Evolutionary conservation across 177 flowering plant genomes (phyloP).

Genomic region (Vitis hybrid): DNA sequence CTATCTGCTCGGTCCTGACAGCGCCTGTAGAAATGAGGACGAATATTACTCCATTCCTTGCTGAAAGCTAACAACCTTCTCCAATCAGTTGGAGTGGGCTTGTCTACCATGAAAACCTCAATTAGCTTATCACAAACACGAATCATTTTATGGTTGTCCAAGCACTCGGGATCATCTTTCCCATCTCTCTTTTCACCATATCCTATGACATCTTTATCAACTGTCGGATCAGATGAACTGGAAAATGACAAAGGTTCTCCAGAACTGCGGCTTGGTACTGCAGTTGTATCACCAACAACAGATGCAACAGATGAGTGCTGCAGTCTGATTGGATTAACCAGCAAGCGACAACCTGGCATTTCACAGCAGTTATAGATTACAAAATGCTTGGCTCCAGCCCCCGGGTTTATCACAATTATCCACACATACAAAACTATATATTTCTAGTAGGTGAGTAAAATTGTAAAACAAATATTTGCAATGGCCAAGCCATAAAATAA

Average conservation of each 20-base stretch:
- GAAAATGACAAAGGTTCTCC: constrained; percentile 18
- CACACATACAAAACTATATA: too few species aligned
- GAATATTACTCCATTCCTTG: constrained; percentile 64
- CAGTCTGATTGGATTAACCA: constrained; percentile 8
- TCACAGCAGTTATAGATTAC: not conserved
- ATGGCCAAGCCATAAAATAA: too few species aligned
- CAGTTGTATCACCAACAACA: constrained; percentile 32
- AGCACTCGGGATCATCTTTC: constrained; percentile 15
- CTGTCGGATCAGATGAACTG: constrained; percentile 12
- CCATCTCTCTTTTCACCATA: constrained; percentile 17
- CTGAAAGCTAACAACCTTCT: constrained; percentile 85
- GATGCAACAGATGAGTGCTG: constrained; percentile 20
- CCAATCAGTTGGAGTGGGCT: constrained; percentile 91
- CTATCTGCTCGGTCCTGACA: constrained; percentile 76
- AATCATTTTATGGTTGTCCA: constrained; percentile 55
- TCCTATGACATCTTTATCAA: constrained; percentile 12
- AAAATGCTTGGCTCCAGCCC: too few species aligned
- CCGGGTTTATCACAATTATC: too few species aligned
- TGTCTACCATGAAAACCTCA: constrained; percentile 90
- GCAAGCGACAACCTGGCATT: constrained; percentile 16
- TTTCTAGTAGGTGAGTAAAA: too few species aligned
- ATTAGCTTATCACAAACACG: constrained; percentile 81
- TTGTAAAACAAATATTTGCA: too few species aligned
- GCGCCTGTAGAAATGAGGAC: constrained; percentile 71
- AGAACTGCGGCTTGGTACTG: constrained; percentile 25